phyloP scores from a whole-genome alignment of 768 basidiomycete species.

The Harrya chromipes region DNA sequence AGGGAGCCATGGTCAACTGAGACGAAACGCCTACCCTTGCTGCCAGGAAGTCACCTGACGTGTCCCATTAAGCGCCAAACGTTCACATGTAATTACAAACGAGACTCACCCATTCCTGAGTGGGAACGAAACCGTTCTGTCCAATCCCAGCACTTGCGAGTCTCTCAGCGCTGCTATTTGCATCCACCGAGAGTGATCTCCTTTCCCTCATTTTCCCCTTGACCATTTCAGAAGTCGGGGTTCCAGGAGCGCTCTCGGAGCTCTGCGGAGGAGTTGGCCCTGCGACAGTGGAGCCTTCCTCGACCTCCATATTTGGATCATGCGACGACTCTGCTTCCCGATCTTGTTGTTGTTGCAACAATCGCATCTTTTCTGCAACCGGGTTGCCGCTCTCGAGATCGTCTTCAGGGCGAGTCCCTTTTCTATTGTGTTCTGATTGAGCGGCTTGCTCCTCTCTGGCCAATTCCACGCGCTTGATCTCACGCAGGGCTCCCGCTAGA shows the following conservation, averaged over 20 bases:
- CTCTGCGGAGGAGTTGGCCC: conserved; percentile 44
- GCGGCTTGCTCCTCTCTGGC: conserved; percentile 66
- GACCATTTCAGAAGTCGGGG: conserved; percentile 74
- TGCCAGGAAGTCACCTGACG: conserved; percentile 88
- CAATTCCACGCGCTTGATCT: conserved; percentile 72
- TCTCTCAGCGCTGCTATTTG: conserved; percentile 55
- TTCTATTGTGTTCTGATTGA: conserved; percentile 26
- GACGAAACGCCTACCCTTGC: conserved; percentile 63
- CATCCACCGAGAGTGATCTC: conserved; percentile 50
- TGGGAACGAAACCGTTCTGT: conserved; percentile 90
- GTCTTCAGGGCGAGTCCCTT: conserved; percentile 16
- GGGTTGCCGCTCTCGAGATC: conserved; percentile 28
- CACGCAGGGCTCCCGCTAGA: conserved; percentile 76
- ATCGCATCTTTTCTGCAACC: conserved; percentile 59
- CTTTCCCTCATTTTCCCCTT: conserved; percentile 88
- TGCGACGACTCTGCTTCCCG: conserved; percentile 23
- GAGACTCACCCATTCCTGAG: conserved; percentile 86
- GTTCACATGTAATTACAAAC: neutral
- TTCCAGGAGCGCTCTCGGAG: conserved; percentile 33
- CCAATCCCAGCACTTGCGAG: conserved; percentile 71
- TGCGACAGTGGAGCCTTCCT: conserved; percentile 18
- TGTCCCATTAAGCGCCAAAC: conserved; percentile 1
- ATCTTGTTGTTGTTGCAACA: conserved; percentile 60
- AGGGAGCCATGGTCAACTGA: neutral
- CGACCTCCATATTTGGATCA: conserved; percentile 7